Evolutionary conservation across 768 basidiomycete species (phyloP), one percentile per base, ranked within the genome.

Genomic region (Boletus subparvulus): DNA sequence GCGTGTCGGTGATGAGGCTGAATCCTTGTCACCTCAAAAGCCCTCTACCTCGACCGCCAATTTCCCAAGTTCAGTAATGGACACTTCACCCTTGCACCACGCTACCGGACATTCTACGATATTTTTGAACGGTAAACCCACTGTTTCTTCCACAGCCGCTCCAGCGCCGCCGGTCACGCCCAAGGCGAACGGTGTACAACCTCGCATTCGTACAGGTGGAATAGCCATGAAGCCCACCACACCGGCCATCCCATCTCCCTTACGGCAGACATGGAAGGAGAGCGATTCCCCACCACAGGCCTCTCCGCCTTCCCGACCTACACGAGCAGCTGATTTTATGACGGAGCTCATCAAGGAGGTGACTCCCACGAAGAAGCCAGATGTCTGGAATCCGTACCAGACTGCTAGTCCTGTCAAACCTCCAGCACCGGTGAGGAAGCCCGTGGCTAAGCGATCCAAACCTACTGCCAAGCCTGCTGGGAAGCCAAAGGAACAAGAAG

Each of bases 321-420:
- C 87, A 2, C 82, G 85, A 62, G 83, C 87, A 6, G 89, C 88
- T 12, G 81, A 76, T 64, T 82, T 84, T 50, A 84, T 90, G 81
- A 77, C 84, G 2, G 83, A 84, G 51, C 75, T 91, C 51, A 84
- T 90, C 61, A 86, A 87, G 68, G 86, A 87, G 61, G 83, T 80
- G 9, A 85, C 86, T 0, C 86, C 87, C 0, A 77, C 81, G 14
- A 84, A 80, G 69, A 83, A 76, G 55, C 78, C 82, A 21, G 89
- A 88, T 62, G 78, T 90, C 42, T 82, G 81, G 50, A 92, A 92
- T 67, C 90, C 90, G 0, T 92, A 92, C 64, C 86, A 91, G 68
- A 79, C 81, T 19, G 83, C 85, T 16, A 88, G 82, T 62, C 88
- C 88, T 39, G 80, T 88, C 19, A 75, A 77, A 44, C 78, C 77